Base-by-base conservation (phyloP, 1,284 basidiomycete species). In the Inonotus hispidus region DNA sequence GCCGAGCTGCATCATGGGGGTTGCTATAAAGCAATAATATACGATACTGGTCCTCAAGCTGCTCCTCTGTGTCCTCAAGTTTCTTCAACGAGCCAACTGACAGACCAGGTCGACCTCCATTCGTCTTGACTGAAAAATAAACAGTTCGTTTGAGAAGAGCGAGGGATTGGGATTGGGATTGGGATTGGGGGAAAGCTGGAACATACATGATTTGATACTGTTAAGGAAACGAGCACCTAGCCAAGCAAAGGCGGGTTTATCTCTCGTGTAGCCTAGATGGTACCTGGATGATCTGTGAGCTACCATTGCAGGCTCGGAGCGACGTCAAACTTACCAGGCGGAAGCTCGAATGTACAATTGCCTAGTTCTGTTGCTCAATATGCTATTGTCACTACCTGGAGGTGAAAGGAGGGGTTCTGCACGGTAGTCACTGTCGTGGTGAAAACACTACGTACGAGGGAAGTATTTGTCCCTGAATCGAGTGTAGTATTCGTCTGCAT, bases 181-280 rank as follows among this genome's bases (percentile, higher is more conserved):
- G 8, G 38, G 1, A 43, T 16, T 11, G 29, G n/a, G n/a, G n/a
- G 14, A 38, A 13, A 35, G 14, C 16, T 19, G 5, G 1, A 23
- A 53, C 58, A 29, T 45, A 47, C 58, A 60, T 14, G 58, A 38
- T 21, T 61, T 61, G 53, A 61, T 61, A 10, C 56, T 21, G 46
- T 61, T 56, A 21, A 61, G 43, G 23, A 46, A 61, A 6, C 54
- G 43, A 14, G 53, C 59, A n/a, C 59, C 59, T 13, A 61, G 27
- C 59, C 59, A 61, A 32, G 59, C 59, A 53, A 61, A 61, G 19
- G 53, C 23, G 6, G 46, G 25, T 41, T 50, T 61, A 11, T 39
- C 23, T 6, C 8, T 16, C 14, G 23, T 13, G 38, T 61, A 61
- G 19, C 59, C 59, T 8, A 61, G 45, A 14, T n/a, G 5, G 27